Evolutionary conservation across 83 land plant genomes (phyloP), one percentile per base, ranked within the genome.

Genomic region (Picea engelmannii): DNA sequence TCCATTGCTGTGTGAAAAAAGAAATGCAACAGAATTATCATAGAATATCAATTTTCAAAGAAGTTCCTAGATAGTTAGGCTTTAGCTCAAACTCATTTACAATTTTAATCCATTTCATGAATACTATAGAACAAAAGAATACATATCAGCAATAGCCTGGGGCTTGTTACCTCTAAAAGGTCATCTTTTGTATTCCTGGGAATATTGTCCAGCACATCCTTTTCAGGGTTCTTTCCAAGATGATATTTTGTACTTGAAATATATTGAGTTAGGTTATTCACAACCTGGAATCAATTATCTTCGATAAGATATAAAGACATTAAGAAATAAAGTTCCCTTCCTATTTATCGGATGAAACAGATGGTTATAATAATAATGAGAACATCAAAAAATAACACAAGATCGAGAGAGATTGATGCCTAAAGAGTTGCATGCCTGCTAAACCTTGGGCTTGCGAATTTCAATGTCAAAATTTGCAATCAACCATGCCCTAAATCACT

Each of bases 171-270:
- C 82, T 85, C 87, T 31, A 93, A 40, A 21, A 93, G 82, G 52
- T 89, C 88, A 64, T 92, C 93, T 76, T 82, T 92, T 12, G 87
- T 88, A 42, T 27, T 17, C 23, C 63, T 55, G 17, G 94, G 94
- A 77, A 93, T 81, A 10, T 74, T 85, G 71, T 91, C 94, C 66
- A 91, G 87, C 23, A 93, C 78, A 81, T 85, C 90, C 80, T 90
- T 93, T 23, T 87, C 91, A 65, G 88, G 84, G 69, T 85, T 91
- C 85, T 86, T 91, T n/a, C 96, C 96, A 64, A 88, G 78, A 66
- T 87, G 86, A 82, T 84, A 85, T 55, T 87, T 88, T 47, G 85
- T 89, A 63, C 88, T 91, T 49, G 95, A 87, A 65, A 91, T 84
- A 80, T 81, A 83, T 42, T 89, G 91, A 76, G 85, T 88, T 82